These are phyloP conservation scores for Acacia confusa DNA, from an alignment of 306 rosid genomes.

Conservation along the genomic window DNA sequence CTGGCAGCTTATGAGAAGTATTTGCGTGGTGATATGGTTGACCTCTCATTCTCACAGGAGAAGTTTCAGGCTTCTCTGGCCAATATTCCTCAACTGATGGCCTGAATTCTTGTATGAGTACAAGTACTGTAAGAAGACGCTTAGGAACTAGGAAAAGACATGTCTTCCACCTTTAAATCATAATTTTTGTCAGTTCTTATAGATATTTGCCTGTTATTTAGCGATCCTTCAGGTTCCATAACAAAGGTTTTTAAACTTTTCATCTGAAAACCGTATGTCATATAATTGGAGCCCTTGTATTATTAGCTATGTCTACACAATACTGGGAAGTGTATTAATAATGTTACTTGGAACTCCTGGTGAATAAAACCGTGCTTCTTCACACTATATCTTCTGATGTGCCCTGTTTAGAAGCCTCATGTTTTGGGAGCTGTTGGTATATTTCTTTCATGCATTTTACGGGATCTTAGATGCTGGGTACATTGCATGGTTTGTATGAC, in stretches of 20 bases:
- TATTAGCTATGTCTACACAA: background rate
- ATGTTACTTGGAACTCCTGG: background rate
- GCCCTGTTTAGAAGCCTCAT: background rate
- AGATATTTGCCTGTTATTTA: background rate
- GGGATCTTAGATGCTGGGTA: background rate
- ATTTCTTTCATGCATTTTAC: background rate
- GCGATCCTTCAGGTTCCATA: background rate
- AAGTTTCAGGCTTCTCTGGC: conserved; percentile 59
- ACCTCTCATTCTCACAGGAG: conserved; percentile 74
- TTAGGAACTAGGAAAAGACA: background rate
- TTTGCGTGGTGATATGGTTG: conserved; percentile 83
- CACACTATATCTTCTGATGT: background rate
- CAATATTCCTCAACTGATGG: conserved; percentile 51
- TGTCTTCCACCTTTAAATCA: background rate
- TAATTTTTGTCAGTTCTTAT: background rate
- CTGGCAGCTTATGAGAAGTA: conserved; percentile 79
- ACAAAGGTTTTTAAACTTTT: background rate
- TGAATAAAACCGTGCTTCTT: background rate
- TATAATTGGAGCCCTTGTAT: background rate
- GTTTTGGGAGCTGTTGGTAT: background rate
- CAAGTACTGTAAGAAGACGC: background rate
- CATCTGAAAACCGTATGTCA: background rate
- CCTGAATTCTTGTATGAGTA: background rate
- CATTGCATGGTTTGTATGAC: background rate
- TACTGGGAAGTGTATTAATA: background rate